Evolutionary conservation across 1,284 basidiomycete genomes (phyloP), one percentile per base, ranked within the genome.

Genomic region (Irpex sp.): DNA sequence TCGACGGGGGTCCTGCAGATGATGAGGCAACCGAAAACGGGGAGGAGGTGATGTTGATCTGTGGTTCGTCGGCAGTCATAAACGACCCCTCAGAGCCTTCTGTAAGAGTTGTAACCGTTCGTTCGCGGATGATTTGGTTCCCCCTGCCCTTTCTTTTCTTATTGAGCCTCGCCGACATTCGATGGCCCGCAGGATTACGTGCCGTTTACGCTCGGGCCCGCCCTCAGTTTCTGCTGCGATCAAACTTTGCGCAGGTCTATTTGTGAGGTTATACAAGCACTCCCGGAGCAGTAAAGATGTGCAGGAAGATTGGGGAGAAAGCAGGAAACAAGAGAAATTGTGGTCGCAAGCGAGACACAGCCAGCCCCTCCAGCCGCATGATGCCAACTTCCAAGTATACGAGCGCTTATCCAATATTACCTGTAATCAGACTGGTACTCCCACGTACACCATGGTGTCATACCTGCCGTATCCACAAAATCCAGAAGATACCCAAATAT

Each of bases 61-160:
- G 74, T 3, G 81, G 76, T 17, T 84, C 81, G 69, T 84, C 83
- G 66, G 78, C 78, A 48, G 81, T 70, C 17, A 79, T 78, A 65
- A 81, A 82, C 44, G 80, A 76, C 8, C 78, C 78, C 70, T 82
- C 81, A 40, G 81, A 78, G 66, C 83, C 82, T 68, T 84, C 81
- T 19, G 84, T 85, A 70, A 87, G 82, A 51, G 85, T 86, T 65
- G 84, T 85, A 67, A 87, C 84, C 15, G 85, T 87, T 63, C 85
- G 81, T 72, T 86, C 85, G 68, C 86, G 82, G 74, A 81, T 84
- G 67, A 70, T 68, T 36, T 76, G 73, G 73, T 79, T 79, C 72
- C 74, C 79, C 59, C 82, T 82, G n/a, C 77, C 80, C 72, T 85
- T 85, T 68, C 83, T 79, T 66, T 81, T 86, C 77, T 85, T 85